A percentile compares a stretch with the other conserved stretches of the same genome.
Evolutionary conservation across 2,329 filamentous ascomycete species (phyloP).

Genomic region (Tolypocladium inflatum): DNA sequence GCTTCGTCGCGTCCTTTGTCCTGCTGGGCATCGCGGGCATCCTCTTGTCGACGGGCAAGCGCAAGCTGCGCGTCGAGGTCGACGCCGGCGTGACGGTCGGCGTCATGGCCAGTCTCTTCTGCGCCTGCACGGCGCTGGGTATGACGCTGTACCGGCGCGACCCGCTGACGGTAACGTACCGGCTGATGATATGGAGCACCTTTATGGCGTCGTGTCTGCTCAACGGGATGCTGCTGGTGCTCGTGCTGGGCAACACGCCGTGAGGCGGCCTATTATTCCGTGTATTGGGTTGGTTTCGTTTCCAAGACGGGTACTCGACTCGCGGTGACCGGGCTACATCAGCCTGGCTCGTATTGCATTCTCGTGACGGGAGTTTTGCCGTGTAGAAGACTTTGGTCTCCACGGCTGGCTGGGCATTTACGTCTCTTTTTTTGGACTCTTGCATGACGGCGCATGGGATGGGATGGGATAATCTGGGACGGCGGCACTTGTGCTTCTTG

Average conservation of each 20-base stretch:
- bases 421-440: neutral
- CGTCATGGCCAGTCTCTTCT: conserved; percentile 55
- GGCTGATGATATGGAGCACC: conserved; percentile 27
- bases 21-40: conserved; percentile 56
- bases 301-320: too few species aligned
- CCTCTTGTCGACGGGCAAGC: conserved; percentile 58
- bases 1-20: conserved; percentile 49
- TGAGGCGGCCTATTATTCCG: conserved; percentile 8
- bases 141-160: conserved; percentile 45
- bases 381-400: neutral
- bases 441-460: neutral
- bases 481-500: neutral
- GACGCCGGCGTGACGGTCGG: conserved; percentile 64
- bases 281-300: neutral
- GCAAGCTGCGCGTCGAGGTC: conserved; percentile 60
- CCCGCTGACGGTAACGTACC: conserved; percentile 30
- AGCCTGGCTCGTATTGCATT: too few species aligned
- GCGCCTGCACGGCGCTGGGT: conserved; percentile 51
- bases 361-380: neutral
- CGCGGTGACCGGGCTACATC: too few species aligned
- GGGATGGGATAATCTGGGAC: neutral
- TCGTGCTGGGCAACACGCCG: conserved; percentile 29
- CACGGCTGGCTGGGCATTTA: neutral
- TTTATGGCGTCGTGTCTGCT: conserved; percentile 29
- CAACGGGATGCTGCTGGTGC: conserved; percentile 32